Percentiles rank a stretch among this genome's conserved stretches.
phyloP scores from a whole-genome alignment of 208 protist species.

The Trypanosoma boissoni region DNA sequence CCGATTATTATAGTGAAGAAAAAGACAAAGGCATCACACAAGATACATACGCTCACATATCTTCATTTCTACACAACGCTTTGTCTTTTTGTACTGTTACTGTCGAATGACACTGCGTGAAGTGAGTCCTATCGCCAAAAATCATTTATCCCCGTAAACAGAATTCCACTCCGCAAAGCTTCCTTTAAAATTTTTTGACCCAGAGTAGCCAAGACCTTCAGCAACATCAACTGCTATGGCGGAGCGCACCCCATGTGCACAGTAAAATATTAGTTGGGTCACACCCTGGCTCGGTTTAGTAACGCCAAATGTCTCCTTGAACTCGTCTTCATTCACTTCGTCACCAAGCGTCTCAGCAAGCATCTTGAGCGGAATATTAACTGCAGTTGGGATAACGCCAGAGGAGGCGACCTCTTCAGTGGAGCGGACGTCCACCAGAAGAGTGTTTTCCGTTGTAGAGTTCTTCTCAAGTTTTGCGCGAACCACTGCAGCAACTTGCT shows the following conservation, averaged over 20 bases:
- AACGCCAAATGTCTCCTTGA: conserved; percentile 39
- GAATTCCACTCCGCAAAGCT: conserved; percentile 61
- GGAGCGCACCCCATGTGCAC: conserved; percentile 65
- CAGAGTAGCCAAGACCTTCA: conserved; percentile 54
- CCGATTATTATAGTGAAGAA: neutral
- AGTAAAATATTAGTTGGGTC: conserved; percentile 73
- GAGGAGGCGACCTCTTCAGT: conserved; percentile 60
- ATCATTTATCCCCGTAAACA: neutral
- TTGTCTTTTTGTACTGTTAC: too few relatives aligned
- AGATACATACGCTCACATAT: too few relatives aligned
- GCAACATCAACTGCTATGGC: conserved; percentile 57
- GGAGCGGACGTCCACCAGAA: conserved; percentile 74
- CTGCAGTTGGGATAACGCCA: conserved; percentile 64
- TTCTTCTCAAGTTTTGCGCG: conserved; percentile 34
- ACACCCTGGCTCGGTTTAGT: conserved; percentile 34
- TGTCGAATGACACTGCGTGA: too few relatives aligned
- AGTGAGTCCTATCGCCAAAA: too few relatives aligned
- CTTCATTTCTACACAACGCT: too few relatives aligned
- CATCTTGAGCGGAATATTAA: conserved; percentile 66
- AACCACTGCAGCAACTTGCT: conserved; percentile 65
- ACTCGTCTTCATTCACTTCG: conserved; percentile 45
- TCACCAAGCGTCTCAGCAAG: conserved; percentile 40
- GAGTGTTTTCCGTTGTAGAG: conserved; percentile 25
- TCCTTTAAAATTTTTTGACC: conserved; percentile 49
- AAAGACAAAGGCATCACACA: conserved; percentile 19